Base-by-base conservation (phyloP, 2,329 filamentous ascomycete genomes). In the Nigrospora sphaerica region DNA sequence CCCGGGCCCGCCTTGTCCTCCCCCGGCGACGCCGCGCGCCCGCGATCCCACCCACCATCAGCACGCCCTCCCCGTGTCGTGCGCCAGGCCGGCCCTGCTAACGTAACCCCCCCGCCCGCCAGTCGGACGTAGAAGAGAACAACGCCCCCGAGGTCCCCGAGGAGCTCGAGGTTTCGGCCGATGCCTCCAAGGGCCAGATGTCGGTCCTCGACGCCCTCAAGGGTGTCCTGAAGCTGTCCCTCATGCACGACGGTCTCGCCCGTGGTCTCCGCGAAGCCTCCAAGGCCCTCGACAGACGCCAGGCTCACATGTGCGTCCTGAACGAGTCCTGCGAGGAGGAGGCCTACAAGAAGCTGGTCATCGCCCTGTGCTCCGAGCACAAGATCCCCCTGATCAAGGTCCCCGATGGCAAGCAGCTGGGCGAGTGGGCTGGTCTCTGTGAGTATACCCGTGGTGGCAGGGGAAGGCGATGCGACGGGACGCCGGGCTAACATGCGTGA, bases 111-210 rank as follows among this genome's bases (percentile, higher is more conserved):
- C 38, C 23, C 6, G 18, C 6, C 52, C 45, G 59, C 54, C 61
- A 96, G 93, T 97, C 92, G 90, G 92, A 97, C 90, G 92, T 92
- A 97, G 93, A 97, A 96, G 92, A 97, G 86, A 90, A 85, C 75
- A 86, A 82, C 74, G 83, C 85, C 73, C 85, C 88, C 75, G 86
- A 88, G 69, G 90, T 81, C 68, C 71, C 73, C 67, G 82, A 86
- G 70, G 93, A 96, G 81, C 91, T 97, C 74, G 92, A 97, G 77
- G 90, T 96, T 71, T 86, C 86, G 69, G 90, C 87, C 74, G 91
- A 95, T 78, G 86, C 83, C 71, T 78, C 78, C 68, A 88, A 90
- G 74, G 87, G 87, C 67, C 89, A 90, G 80, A 97, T 98, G 91
- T 91, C 88, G 70, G 91, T 97, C 66, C 85, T 96, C 62, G 93